Conservation (phyloP, 2,329 filamentous ascomycete genomes). For the Fusarium pseudocircinatum region DNA sequence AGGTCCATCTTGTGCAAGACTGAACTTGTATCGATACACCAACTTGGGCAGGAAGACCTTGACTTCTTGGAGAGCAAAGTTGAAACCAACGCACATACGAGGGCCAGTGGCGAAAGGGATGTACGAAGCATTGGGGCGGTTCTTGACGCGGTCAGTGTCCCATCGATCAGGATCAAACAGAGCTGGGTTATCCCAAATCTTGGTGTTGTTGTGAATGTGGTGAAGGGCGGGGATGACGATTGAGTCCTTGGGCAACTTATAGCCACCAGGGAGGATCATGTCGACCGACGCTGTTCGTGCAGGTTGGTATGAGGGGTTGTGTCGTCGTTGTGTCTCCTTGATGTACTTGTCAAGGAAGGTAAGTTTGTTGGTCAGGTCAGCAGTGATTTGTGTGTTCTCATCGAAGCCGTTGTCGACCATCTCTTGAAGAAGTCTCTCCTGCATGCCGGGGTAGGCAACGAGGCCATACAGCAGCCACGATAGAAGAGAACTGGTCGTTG, state of each 20-base stretch:
- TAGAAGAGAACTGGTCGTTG: slow-evolving; percentile 66
- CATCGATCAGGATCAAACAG: slow-evolving; percentile 69
- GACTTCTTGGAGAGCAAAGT: slow-evolving; percentile 69
- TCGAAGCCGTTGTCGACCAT: slow-evolving; percentile 60
- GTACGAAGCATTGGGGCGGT: slow-evolving; percentile 61
- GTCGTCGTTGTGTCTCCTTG: slow-evolving; percentile 68
- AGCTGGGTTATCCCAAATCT: slow-evolving; percentile 66
- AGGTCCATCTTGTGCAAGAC: slow-evolving; percentile 57
- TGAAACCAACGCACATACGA: slow-evolving; percentile 71
- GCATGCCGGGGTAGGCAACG: slow-evolving; percentile 62
- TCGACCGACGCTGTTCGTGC: slow-evolving; percentile 66
- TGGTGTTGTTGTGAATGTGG: slow-evolving; percentile 63
- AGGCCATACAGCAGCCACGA: slow-evolving; percentile 67
- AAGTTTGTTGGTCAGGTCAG: slow-evolving; percentile 59
- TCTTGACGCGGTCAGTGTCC: slow-evolving; percentile 64
- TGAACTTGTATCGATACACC: slow-evolving; percentile 67
- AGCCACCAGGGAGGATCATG: slow-evolving; percentile 67
- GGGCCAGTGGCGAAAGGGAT: slow-evolving; percentile 67
- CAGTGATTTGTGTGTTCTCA: slow-evolving; percentile 55
- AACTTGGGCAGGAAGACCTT: slow-evolving; percentile 68
- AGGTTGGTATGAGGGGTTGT: slow-evolving; percentile 70
- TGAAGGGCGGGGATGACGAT: slow-evolving; percentile 65
- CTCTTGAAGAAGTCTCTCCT: slow-evolving; percentile 67
- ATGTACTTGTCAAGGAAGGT: slow-evolving; percentile 65
- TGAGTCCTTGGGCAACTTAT: slow-evolving; percentile 61